Evolutionary conservation across 2,329 filamentous ascomycete genomes (phyloP), one percentile per base, ranked within the genome.

Genomic region (Aureobasidium melanogenum): DNA sequence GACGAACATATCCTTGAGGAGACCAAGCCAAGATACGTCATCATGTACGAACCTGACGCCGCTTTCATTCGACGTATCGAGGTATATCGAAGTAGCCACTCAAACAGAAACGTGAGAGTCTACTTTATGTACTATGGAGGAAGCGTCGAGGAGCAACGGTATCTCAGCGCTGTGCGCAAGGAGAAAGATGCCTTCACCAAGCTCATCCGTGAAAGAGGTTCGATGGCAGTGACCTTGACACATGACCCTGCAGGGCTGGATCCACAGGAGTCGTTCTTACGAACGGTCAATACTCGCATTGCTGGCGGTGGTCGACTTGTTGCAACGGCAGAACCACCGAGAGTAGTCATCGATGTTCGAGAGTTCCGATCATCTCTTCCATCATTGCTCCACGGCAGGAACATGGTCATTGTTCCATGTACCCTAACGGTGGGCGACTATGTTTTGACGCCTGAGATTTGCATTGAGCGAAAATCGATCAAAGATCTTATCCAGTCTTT

Each of bases 341-440:
- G 91, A 28, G 89, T 97, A 0, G 89, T 99, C 2, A 91, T 97
- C 44, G 94, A 99, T 68, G 90, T 97, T 32, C 90, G 94, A 70
- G 94, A 99, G 74, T 97, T 99, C 72, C 86, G 94, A 65, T 97
- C 92, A 34, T 92, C 89, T 1, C 81, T 99, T 0, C 93, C 94
- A 0, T 96, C 91, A 1, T 82, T 99, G 4, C 81, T 97, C 2
- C 93, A 99, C 72, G 94, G 89, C 0, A 88, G 90, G 56, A 89
- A 85, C 67, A 93, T 97, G 79, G 80, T 91, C 36, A 86, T 97
- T 46, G 87, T 97, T 0, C 94, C 94, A 1, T 97, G 93, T 75
- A 95, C 96, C 84, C 79, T 99, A 63, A 99, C 93, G 0, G 93
- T 99, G 0, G 94, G 91, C 65, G 94, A 99, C 76, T 99, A 99